A percentile compares a stretch with the other conserved stretches of the same genome.
phyloP scores from a whole-genome alignment of 2,329 filamentous ascomycete species.

The Colletotrichum spaethianum region DNA sequence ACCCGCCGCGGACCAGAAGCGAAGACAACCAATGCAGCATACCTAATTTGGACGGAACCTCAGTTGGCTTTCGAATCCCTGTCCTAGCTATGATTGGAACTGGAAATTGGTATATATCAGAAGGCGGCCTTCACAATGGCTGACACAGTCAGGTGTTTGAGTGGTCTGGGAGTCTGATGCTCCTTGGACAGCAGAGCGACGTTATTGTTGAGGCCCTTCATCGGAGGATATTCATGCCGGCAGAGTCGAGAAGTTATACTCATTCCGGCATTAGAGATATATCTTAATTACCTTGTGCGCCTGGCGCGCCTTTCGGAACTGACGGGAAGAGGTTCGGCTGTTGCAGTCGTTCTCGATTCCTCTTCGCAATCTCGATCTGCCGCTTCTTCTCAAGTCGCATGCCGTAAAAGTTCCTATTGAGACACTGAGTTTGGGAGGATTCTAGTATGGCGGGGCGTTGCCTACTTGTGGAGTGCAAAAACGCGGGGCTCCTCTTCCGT shows the following conservation, averaged over 20 bases:
- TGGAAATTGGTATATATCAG: not conserved
- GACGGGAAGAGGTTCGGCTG: constrained; percentile 88
- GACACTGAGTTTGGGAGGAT: not conserved
- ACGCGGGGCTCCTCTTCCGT: constrained; percentile 81
- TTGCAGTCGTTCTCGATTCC: constrained; percentile 84
- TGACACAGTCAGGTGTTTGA: not conserved
- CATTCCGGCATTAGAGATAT: not conserved
- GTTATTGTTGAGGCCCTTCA: not conserved
- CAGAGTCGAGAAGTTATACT: no score
- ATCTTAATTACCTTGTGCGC: constrained; percentile 56
- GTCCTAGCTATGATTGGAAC: not conserved
- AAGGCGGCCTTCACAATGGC: not conserved
- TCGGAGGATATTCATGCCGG: not conserved
- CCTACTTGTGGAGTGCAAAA: constrained; percentile 67
- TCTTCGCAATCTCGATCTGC: constrained; percentile 83
- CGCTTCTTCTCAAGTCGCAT: constrained; percentile 85
- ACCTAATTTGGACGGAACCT: constrained; percentile 8
- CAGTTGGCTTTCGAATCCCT: not conserved
- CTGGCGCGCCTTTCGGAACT: constrained; percentile 77
- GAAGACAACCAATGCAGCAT: constrained; percentile 28
- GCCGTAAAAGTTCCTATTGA: constrained; percentile 83
- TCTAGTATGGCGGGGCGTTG: not conserved
- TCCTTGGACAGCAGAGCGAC: not conserved
- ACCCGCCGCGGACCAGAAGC: constrained; percentile 6
- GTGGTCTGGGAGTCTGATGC: not conserved